A percentile compares a stretch with the other conserved stretches of the same genome.
These are phyloP conservation scores for Colletotrichum gloeosporioides DNA, from an alignment of 2,329 filamentous ascomycete genomes.

Conservation along the genomic window DNA sequence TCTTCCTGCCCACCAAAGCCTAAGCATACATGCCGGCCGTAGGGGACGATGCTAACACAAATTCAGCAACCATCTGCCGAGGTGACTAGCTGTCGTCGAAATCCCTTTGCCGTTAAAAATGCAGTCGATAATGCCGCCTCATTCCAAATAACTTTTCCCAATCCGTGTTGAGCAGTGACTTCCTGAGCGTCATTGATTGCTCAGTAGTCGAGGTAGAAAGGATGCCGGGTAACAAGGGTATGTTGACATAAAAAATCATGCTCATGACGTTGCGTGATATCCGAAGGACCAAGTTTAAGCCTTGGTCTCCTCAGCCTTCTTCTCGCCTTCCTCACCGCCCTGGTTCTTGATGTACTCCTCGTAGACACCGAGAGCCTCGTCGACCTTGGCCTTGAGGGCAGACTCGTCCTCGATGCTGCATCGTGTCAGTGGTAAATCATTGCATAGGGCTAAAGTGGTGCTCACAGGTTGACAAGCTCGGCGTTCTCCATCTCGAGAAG, in stretches of 20 bases:
- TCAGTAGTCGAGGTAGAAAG: conserved; percentile 15
- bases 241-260: conserved; percentile 25
- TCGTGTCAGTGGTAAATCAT: conserved; percentile 13
- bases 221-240: conserved; percentile 24
- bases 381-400: conserved; percentile 92
- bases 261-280: conserved; percentile 20
- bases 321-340: conserved; percentile 56
- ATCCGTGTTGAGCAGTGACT: conserved; percentile 22
- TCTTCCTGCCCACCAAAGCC: conserved; percentile 41
- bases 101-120: conserved; percentile 21
- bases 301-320: conserved; percentile 52
- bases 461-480: conserved; percentile 95
- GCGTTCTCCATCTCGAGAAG: conserved; percentile 98
- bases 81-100: conserved; percentile 13
- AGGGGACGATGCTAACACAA: not conserved
- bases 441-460: conserved; percentile 32
- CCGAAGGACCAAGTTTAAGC: conserved; percentile 32
- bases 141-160: conserved; percentile 24
- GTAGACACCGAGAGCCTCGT: conserved; percentile 96
- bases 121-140: conserved; percentile 23
- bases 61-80: not conserved
- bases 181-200: conserved; percentile 15
- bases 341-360: conserved; percentile 98
- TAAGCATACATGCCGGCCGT: conserved; percentile 18
- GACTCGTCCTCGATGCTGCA: conserved; percentile 87